A percentile compares a stretch with the other conserved stretches of the same genome.
Conservation (phyloP, 345 rosid genomes). For the Acer yangbiense region DNA sequence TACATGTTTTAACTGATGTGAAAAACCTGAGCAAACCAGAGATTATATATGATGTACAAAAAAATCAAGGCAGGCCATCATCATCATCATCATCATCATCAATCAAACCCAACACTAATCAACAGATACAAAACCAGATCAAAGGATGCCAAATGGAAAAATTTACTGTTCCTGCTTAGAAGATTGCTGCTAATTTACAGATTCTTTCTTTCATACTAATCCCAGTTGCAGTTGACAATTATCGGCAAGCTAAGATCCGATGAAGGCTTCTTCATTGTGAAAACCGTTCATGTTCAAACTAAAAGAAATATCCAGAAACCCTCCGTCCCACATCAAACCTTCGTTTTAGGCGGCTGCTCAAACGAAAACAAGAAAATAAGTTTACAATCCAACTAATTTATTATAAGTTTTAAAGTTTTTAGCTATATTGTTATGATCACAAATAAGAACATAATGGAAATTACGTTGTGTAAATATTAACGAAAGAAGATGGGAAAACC, state of each 20-base stretch:
- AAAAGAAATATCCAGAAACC: slow-evolving; percentile 1
- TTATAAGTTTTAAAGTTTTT: too few species aligned
- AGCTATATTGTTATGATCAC: background rate
- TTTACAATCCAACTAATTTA: slow-evolving; percentile 9
- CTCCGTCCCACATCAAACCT: slow-evolving; percentile 27
- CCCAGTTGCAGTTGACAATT: slow-evolving; percentile 1
- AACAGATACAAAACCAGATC: slow-evolving; percentile 3
- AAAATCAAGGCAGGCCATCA: slow-evolving; percentile 20
- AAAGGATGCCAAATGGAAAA: slow-evolving; percentile 12
- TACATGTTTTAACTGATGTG: background rate
- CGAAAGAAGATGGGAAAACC: background rate
- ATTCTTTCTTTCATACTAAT: background rate
- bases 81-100: slow-evolving; percentile 6
- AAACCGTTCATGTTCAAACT: background rate
- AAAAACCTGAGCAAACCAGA: slow-evolving; percentile 12
- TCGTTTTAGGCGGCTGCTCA: slow-evolving; percentile 48
- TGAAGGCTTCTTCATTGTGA: slow-evolving; percentile 2
- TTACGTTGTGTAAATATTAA: background rate
- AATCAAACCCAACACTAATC: slow-evolving; percentile 20
- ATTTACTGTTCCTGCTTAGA: slow-evolving; percentile 20
- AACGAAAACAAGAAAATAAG: background rate
- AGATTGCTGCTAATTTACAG: slow-evolving; percentile 22
- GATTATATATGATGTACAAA: slow-evolving; percentile 18
- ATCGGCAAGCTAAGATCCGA: slow-evolving; percentile 5
- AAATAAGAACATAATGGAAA: background rate